Evolutionary conservation across 2,329 filamentous ascomycete genomes (phyloP), one percentile per base, ranked within the genome.

Genomic region (Talaromyces amestolkiae): DNA sequence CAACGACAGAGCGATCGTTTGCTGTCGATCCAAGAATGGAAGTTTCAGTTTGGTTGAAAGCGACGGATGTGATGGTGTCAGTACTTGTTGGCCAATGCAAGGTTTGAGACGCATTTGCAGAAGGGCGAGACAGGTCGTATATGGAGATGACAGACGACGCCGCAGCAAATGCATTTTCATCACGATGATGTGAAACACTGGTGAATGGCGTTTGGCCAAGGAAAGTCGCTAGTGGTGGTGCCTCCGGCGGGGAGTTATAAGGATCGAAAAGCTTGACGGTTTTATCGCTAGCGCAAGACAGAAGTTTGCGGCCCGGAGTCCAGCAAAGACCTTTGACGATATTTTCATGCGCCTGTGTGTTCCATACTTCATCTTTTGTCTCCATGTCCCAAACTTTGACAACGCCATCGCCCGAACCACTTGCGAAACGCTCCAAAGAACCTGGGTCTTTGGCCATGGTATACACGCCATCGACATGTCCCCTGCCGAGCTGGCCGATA

Each of bases 31-130:
- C 95, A 35, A 99, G 82, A 51, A 99, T 87, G 0, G 92, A 96
- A 0, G 94, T 97, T 81, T 99, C 95, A 43, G 91, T 91, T 75
- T 96, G 90, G 80, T 98, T 99, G 82, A 98, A 96, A 49, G 91
- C 86, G 65, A 97, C 86, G 13, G 90, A 86, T 51, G 88, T 96
- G 78, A 98, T 95, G 3, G 95, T 98, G 77, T 97, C 95, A 66
- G 91, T 89, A 10, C 89, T 87, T 5, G 91, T 95, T 4, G 94
- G 94, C 92, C 93, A 97, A 68, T 87, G 85, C 15, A 97, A 84
- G 27, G 91, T 89, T 77, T 97, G 92, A 6, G 91, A 89, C 0
- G 93, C 91, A 0, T 91, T 89, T 1, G 85, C 84, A 33, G 90
- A 92, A 65, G 92, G 89, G 51, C 91, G 86, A 61, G 91, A 89